Base-by-base conservation (phyloP, 495 filamentous ascomycete genomes). In the Bombardia bombarda region DNA sequence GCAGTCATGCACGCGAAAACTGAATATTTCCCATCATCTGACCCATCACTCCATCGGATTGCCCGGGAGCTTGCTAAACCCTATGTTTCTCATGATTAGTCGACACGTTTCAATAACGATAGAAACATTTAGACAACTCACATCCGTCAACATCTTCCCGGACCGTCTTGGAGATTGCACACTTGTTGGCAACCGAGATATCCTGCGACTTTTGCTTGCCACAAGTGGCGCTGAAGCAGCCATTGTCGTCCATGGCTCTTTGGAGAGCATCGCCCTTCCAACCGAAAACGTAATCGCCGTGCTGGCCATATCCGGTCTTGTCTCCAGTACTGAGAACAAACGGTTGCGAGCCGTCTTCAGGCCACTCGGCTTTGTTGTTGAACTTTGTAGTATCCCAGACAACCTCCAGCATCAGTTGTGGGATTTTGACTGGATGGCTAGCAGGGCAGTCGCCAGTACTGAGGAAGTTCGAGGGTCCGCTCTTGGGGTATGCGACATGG, bases 401-500 rank as follows among this genome's bases (percentile, higher is more conserved):
- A 14, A 51, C 56, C 38, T 40, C 49, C 22, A 51, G 40, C 49
- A 51, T 51, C 14, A 44, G 35, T 10, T 51, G 45, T 2, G 49
- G 49, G 30, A 51, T 44, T 24, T 47, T 47, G 22, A 51, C 45
- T 0, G 45, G 49, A 13, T 51, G 49, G n/a, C 33, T 51, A 14
- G 49, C 21, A 3, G 49, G 45, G 7, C 49, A 51, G 16, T 21
- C 13, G 6, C 49, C 51, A 13, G 53, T 49, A 3, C 23, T 28
- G 3, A 40, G 23, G n/a, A 54, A 57, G 2, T 38, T 32, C 6
- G 49, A 39, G 0, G 55, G 40, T 2, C 47, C 53, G 18, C 61
- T 56, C 2, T 47, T 46, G 5, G 56, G 57, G 50, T 64, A 59
- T 9, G 58, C 53, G 13, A 68, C 57, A 40, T 67, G 63, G 34